Evolutionary conservation across 768 basidiomycete genomes (phyloP), one percentile per base, ranked within the genome.

Genomic region (Boletus sp.): DNA sequence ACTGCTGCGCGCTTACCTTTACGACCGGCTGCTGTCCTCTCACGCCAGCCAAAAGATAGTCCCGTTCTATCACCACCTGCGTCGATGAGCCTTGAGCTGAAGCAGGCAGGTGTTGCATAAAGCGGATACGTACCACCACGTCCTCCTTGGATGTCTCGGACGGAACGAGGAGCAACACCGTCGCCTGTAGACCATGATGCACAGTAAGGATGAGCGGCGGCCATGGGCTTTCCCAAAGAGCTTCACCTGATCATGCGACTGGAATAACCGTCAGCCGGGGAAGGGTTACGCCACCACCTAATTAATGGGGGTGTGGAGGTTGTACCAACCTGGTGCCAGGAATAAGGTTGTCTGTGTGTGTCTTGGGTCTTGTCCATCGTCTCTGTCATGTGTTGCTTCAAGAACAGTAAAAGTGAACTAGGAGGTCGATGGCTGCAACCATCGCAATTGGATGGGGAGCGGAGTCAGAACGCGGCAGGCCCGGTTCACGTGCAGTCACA

Each of bases 171-270:
- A 91, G 75, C 36, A 92, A 76, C 35, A 92, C 82, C 17, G 90
- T 92, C 32, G 89, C 90, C 89, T 92, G 35, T 55, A 57, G 50
- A 47, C 50, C 58, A 56, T 49, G 55, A 58, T 56, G 44, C 35
- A 54, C 50, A 53, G 67, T 61, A 46, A 61, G 65, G 54, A 64
- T 61, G 44, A 60, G 49, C 44, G 58, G 56, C 28, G 39, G 41
- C 53, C 48, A 61, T 54, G 40, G 30, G 52, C 20, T 47, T 57
- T 58, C 45, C 48, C 44, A 48, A 48, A 61, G 60, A 35, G 63
- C 57, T 65, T 69, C 58, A 72, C 90, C 84, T 92, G 90, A 80
- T 92, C 90, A 80, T 92, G 90, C 60, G 90, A 91, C 90, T 92
- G 61, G 35, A 47, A 56, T 47, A 49, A 15, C 33, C 9, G 58